Conservation (phyloP, 768 basidiomycete species). For the Antrodiella citrinella region DNA sequence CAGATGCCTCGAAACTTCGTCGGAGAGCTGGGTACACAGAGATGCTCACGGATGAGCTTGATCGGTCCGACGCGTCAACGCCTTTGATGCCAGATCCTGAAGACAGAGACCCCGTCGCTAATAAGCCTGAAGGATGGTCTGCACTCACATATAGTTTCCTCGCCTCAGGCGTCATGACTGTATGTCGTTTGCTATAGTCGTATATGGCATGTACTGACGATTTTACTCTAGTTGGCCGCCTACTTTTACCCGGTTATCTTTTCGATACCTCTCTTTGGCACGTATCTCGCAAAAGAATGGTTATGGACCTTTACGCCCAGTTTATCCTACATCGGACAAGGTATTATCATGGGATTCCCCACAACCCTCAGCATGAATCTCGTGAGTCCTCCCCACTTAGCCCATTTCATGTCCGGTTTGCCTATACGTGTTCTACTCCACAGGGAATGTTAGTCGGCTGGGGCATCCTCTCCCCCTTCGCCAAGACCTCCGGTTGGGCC, state of each 20-base stretch:
- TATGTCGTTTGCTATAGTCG: slow-evolving; percentile 27
- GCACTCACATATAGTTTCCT: slow-evolving; percentile 73
- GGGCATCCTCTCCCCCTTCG: slow-evolving; percentile 86
- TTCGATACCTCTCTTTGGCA: slow-evolving; percentile 79
- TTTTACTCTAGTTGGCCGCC: slow-evolving; percentile 56
- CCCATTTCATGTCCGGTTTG: not conserved
- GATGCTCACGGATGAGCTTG: slow-evolving; percentile 28
- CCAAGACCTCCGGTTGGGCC: slow-evolving; percentile 82
- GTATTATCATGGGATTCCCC: slow-evolving; percentile 98
- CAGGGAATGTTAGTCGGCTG: slow-evolving; percentile 97
- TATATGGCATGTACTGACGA: not conserved
- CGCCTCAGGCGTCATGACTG: slow-evolving; percentile 69
- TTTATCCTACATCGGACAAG: slow-evolving; percentile 89
- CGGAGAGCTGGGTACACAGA: slow-evolving; percentile 50
- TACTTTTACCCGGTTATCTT: slow-evolving; percentile 90
- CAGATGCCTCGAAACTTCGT: slow-evolving; percentile 42
- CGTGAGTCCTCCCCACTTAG: slow-evolving; percentile 31
- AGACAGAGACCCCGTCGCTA: not conserved
- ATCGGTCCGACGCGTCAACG: slow-evolving; percentile 9
- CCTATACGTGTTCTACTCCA: slow-evolving; percentile 1
- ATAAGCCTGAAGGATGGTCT: slow-evolving; percentile 56
- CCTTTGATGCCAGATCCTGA: slow-evolving; percentile 2
- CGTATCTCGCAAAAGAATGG: slow-evolving; percentile 79
- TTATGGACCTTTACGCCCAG: slow-evolving; percentile 92
- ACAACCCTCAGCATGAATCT: slow-evolving; percentile 92